Evolutionary conservation across 768 basidiomycete species (phyloP).

Genomic region (Pleurotus ostreatus): DNA sequence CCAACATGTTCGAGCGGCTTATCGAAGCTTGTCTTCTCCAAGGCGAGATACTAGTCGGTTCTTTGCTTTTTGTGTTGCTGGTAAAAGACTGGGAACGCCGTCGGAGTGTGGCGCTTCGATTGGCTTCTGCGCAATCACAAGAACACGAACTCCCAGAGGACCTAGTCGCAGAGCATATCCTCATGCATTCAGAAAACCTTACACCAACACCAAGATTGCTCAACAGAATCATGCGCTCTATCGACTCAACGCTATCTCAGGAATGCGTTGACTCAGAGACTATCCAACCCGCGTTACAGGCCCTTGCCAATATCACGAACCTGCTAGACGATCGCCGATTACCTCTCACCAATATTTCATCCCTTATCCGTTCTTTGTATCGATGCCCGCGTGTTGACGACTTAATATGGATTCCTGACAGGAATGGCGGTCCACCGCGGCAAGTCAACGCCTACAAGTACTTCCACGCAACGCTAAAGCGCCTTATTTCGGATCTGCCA

Average conservation of each 20-base stretch:
- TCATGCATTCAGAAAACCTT: conserved; percentile 12
- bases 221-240: conserved; percentile 26
- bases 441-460: conserved; percentile 40
- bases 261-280: conserved; percentile 17
- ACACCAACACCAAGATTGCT: conserved; percentile 13
- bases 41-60: conserved; percentile 76
- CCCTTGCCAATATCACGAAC: conserved; percentile 53
- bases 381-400: conserved; percentile 36
- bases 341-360: conserved; percentile 38
- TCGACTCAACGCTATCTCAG: conserved; percentile 27
- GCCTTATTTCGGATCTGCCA: conserved; percentile 34
- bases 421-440: conserved; percentile 18
- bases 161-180: conserved; percentile 9
- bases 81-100: conserved; percentile 59
- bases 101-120: conserved; percentile 18
- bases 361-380: conserved; percentile 45
- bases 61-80: conserved; percentile 61
- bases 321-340: conserved; percentile 48
- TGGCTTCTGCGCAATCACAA: not conserved
- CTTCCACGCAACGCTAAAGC: conserved; percentile 42
- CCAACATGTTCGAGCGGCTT: conserved; percentile 57
- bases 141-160: not conserved
- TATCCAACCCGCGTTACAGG: conserved; percentile 44
- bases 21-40: conserved; percentile 67
- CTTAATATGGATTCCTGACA: conserved; percentile 31